Conservation (phyloP, 768 basidiomycete species). For the Macrocybe gigantea region DNA sequence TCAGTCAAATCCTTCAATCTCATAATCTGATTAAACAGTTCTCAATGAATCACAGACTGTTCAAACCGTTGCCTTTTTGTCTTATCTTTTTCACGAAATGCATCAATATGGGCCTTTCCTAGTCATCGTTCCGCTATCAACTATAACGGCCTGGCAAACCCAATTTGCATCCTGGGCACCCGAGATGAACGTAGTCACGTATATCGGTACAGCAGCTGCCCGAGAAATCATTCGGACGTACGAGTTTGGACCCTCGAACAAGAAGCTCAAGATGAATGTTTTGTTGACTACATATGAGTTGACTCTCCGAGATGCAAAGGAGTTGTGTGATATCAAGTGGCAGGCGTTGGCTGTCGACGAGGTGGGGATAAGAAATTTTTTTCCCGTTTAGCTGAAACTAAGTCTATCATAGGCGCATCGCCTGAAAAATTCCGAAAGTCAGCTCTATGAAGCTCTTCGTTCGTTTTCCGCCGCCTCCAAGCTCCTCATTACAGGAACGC, state of each 20-base stretch:
- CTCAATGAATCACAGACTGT: slow-evolving; percentile 57
- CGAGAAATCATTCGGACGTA: slow-evolving; percentile 88
- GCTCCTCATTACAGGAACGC: slow-evolving; percentile 96
- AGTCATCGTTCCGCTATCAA: slow-evolving; percentile 96
- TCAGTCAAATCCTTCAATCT: slow-evolving; percentile 18
- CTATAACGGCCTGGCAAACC: slow-evolving; percentile 96
- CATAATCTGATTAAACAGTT: slow-evolving; percentile 1
- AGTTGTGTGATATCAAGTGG: slow-evolving; percentile 94
- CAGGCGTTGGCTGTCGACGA: slow-evolving; percentile 95
- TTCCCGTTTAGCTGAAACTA: slow-evolving; percentile 10
- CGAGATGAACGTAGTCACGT: slow-evolving; percentile 93
- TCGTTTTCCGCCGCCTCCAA: slow-evolving; percentile 89
- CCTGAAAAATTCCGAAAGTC: slow-evolving; percentile 95
- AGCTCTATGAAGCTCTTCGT: slow-evolving; percentile 89
- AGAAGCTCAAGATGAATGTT: slow-evolving; percentile 95
- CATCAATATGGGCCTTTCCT: slow-evolving; percentile 96
- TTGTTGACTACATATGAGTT: slow-evolving; percentile 96
- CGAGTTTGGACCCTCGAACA: slow-evolving; percentile 86
- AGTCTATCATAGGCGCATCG: slow-evolving; percentile 72
- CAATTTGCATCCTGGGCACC: slow-evolving; percentile 96
- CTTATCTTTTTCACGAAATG: slow-evolving; percentile 88
- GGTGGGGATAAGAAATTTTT: slow-evolving; percentile 34
- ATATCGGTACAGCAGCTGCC: slow-evolving; percentile 84
- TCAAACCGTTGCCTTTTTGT: slow-evolving; percentile 92
- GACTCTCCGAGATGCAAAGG: slow-evolving; percentile 83